Evolutionary conservation across 2,329 filamentous ascomycete species (phyloP).

Genomic region (Colletotrichum limetticola): DNA sequence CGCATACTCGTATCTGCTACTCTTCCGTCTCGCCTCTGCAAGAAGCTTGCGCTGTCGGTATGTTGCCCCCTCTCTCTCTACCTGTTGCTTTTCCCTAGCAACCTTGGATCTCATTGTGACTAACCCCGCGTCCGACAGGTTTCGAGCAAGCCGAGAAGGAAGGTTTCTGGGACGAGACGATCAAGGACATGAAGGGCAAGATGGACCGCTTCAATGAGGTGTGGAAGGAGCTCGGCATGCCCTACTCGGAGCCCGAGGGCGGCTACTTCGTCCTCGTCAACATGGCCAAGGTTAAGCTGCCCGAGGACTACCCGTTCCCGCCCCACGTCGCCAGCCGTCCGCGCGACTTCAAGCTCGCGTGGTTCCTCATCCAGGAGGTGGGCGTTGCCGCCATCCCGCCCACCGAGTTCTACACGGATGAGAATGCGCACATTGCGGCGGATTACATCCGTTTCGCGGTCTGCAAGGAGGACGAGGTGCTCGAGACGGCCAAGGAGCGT

Average conservation of each 20-base stretch:
- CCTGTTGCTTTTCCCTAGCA: too few relatives aligned
- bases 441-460: constrained; percentile 96
- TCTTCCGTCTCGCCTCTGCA: constrained; percentile 92
- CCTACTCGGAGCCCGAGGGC: constrained; percentile 92
- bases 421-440: constrained; percentile 85
- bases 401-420: constrained; percentile 94
- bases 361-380: constrained; percentile 97
- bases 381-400: constrained; percentile 96
- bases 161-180: constrained; percentile 88
- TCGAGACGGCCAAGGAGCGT: constrained; percentile 82
- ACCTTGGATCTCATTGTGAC: background rate
- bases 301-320: constrained; percentile 87
- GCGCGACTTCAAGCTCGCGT: constrained; percentile 92
- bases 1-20: constrained; percentile 97
- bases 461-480: constrained; percentile 90
- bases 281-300: constrained; percentile 86
- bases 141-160: constrained; percentile 89
- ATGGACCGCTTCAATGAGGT: constrained; percentile 87
- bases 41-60: constrained; percentile 87
- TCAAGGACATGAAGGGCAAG: constrained; percentile 89
- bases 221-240: constrained; percentile 79
- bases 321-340: constrained; percentile 86
- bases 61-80: constrained; percentile 28
- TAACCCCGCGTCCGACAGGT: constrained; percentile 48
- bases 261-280: constrained; percentile 98